Evolutionary conservation across 345 rosid genomes (phyloP), one percentile per base, ranked within the genome.

Genomic region (Boechera stricta): DNA sequence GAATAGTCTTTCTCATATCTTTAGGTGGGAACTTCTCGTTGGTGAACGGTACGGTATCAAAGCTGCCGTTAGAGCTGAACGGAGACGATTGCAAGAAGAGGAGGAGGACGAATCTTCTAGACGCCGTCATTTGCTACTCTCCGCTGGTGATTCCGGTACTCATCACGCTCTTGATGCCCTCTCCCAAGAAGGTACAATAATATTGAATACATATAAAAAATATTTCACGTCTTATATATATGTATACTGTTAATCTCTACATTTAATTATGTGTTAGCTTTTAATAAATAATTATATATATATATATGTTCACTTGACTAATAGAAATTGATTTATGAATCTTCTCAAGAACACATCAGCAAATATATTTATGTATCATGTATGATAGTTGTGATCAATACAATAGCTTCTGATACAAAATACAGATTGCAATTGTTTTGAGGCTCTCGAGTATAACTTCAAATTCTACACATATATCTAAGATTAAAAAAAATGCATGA

Each of bases 41-140:
- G 99, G 99, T 7, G 99, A 95, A 71, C 82, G 97, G 44, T 95
- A 87, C 62, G 99, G 99, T 33, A 82, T 95, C 42, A 95, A 92
- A 74, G 94, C 99, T 32, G 99, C 99, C 16, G 90, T 95, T 28
- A 83, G 99, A 77, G 96, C 97, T 66, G 96, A 92, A 79, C 82
- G 96, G 64, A 82, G 97, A 26, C 76, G 96, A 16, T 86, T 86
- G 13, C 82, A 68, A 55, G 82, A 79, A 58, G 78, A 79, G 24
- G 82, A 78, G 5, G 92, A 87, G 9, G 97, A 91, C 45, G 91
- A 87, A 62, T 85, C 89, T 63, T 81, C 77, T 63, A 64, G 91
- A 57, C 87, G 92, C 31, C 87, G 88, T 44, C 39, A 67, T 80
- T 35, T 73, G 67, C 16, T 79, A 4, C 64, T 79, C 69, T 16